Evolutionary conservation across 768 basidiomycete species (phyloP).

Genomic region (Udeniomyces megalosporus): DNA sequence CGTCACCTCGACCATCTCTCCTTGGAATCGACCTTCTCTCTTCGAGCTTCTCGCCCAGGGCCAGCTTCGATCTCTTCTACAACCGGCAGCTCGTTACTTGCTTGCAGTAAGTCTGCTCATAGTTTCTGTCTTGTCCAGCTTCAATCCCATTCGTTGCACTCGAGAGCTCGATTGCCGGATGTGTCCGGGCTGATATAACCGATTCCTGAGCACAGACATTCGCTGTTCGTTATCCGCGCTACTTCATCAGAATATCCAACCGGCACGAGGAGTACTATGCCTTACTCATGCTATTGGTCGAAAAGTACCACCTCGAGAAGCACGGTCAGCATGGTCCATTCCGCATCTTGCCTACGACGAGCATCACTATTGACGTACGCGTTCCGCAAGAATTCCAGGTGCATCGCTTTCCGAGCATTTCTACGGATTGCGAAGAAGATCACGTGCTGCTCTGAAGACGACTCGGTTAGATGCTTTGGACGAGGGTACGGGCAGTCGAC

Average conservation of each 20-base stretch:
- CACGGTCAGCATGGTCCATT: slow-evolving; percentile 43
- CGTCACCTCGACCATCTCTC: background rate
- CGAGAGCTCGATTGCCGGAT: too few species aligned
- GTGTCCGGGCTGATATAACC: background rate
- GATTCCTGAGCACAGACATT: slow-evolving; percentile 48
- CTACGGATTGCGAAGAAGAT: slow-evolving; percentile 72
- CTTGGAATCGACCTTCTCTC: slow-evolving; percentile 31
- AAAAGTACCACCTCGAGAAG: slow-evolving; percentile 73
- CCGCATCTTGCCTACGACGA: background rate
- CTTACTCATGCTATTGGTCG: slow-evolving; percentile 69
- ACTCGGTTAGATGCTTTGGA: background rate
- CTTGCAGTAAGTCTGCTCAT: slow-evolving; percentile 47
- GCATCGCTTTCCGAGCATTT: slow-evolving; percentile 93
- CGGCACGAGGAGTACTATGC: slow-evolving; percentile 95
- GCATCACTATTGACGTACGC: background rate
- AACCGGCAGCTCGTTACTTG: slow-evolving; percentile 88
- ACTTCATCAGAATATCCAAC: slow-evolving; percentile 78
- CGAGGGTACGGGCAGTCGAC: background rate
- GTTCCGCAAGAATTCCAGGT: slow-evolving; percentile 36
- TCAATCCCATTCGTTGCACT: too few species aligned
- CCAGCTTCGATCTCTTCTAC: slow-evolving; percentile 75
- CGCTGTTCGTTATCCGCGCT: slow-evolving; percentile 84
- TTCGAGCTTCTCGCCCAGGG: slow-evolving; percentile 91
- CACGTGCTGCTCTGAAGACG: slow-evolving; percentile 21
- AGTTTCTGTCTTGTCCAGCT: too few species aligned